Conservation (phyloP, 192 early-diverging fungal genomes). For the Podochytrium sp. region DNA sequence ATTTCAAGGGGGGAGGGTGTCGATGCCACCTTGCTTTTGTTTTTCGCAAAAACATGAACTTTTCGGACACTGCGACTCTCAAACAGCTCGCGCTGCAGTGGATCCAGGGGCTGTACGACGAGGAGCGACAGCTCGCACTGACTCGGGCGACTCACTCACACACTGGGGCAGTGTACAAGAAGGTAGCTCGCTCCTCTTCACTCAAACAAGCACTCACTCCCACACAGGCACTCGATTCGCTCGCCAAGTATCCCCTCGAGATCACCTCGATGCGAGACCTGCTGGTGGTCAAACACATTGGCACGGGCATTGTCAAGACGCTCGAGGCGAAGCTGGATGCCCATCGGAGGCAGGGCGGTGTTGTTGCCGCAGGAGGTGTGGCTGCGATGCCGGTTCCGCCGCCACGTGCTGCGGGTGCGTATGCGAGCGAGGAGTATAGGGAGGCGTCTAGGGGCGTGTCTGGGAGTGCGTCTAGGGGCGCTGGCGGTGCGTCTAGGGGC, state of each 20-base stretch:
- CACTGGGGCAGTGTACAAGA: conserved; percentile 18
- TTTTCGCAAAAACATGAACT: too few species aligned
- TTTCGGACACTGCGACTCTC: background rate
- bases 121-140: background rate
- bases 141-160: background rate
- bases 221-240: conserved; percentile 20
- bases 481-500: too few species aligned
- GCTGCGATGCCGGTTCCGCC: too few species aligned
- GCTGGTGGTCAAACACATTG: conserved; percentile 25
- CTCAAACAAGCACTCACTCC: background rate
- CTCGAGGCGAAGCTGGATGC: conserved; percentile 14
- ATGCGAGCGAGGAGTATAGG: too few species aligned
- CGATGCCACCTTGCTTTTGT: too few species aligned
- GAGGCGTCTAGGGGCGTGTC: too few species aligned
- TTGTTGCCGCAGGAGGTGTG: too few species aligned
- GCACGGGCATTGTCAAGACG: conserved; percentile 23
- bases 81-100: background rate
- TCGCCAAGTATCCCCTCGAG: conserved; percentile 21
- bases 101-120: conserved; percentile 23
- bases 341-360: background rate
- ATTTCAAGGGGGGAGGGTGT: too few species aligned
- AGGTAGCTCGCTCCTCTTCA: background rate
- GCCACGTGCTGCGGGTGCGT: too few species aligned
- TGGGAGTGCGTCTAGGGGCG: too few species aligned
- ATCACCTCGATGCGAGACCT: conserved; percentile 11